Evolutionary conservation across 2,329 filamentous ascomycete genomes (phyloP).

Genomic region (Fusarium succisae): DNA sequence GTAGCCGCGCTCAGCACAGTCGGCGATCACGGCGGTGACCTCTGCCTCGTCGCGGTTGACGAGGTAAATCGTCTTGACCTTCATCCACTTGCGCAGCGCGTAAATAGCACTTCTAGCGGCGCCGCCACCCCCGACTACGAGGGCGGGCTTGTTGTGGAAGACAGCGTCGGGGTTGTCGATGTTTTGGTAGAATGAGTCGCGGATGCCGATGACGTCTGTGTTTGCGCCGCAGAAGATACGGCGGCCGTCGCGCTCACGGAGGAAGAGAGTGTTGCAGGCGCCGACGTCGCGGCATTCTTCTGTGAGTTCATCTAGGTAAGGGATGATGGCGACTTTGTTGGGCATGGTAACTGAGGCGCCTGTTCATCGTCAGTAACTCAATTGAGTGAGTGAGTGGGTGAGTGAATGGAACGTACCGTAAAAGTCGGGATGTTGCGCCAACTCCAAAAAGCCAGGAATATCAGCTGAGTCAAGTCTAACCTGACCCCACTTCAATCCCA

Average conservation of each 20-base stretch:
- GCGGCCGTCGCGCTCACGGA: slow-evolving; percentile 60
- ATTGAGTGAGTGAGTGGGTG: not conserved
- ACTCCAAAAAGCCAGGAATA: slow-evolving; percentile 58
- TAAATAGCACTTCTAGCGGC: slow-evolving; percentile 83
- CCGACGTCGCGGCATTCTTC: slow-evolving; percentile 77
- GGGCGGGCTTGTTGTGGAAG: slow-evolving; percentile 69
- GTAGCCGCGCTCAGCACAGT: slow-evolving; percentile 69
- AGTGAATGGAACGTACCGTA: slow-evolving; percentile 61
- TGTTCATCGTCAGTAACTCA: slow-evolving; percentile 30
- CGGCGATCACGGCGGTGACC: slow-evolving; percentile 71
- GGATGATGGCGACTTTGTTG: slow-evolving; percentile 80
- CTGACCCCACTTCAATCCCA: slow-evolving; percentile 62
- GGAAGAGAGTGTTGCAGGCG: slow-evolving; percentile 82
- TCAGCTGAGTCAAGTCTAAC: slow-evolving; percentile 62
- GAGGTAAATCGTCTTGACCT: slow-evolving; percentile 75
- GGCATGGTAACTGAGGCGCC: slow-evolving; percentile 84
- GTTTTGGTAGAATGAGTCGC: slow-evolving; percentile 74
- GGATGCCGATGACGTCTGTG: slow-evolving; percentile 82
- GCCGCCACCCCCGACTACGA: slow-evolving; percentile 81
- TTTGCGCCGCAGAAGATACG: slow-evolving; percentile 76
- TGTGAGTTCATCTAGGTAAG: slow-evolving; percentile 77
- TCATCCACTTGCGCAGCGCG: slow-evolving; percentile 75
- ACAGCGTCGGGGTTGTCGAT: slow-evolving; percentile 53
- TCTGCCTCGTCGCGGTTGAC: slow-evolving; percentile 78
- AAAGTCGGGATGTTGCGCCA: slow-evolving; percentile 67